A percentile compares a stretch with the other conserved stretches of the same genome.
phyloP scores from a whole-genome alignment of 208 protist species.

The Balamuthia mandrillaris region DNA sequence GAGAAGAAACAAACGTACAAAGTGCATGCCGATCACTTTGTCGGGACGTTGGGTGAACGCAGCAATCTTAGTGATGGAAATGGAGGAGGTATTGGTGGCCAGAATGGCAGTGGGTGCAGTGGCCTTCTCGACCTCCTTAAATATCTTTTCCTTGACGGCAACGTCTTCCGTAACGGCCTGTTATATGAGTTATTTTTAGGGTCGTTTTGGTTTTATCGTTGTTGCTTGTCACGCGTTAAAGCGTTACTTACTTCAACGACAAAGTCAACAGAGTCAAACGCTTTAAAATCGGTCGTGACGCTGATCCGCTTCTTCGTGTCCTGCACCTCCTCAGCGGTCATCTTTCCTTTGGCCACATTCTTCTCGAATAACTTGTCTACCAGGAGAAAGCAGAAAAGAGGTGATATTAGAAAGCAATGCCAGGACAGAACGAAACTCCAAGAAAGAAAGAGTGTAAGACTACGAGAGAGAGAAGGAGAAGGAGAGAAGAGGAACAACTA shows the following conservation, averaged over 20 bases:
- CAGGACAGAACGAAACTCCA: no score
- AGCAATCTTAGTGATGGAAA: constrained; percentile 78
- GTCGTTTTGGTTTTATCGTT: background rate
- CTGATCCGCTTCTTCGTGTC: constrained; percentile 43
- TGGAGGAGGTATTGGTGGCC: constrained; percentile 77
- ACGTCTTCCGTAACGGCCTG: constrained; percentile 71
- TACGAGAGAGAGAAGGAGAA: no score
- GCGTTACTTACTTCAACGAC: constrained; percentile 62
- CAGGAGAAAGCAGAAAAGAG: background rate
- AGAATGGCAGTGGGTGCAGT: constrained; percentile 59
- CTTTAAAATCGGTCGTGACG: constrained; percentile 40
- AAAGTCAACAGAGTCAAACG: constrained; percentile 57
- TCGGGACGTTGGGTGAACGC: constrained; percentile 45
- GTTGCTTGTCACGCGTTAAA: background rate
- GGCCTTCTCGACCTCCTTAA: constrained; percentile 35
- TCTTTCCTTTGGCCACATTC: constrained; percentile 53
- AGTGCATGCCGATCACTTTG: constrained; percentile 77
- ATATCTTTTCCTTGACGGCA: constrained; percentile 63
- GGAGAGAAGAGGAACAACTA: no score
- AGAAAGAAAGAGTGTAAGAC: background rate
- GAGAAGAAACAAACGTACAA: constrained; percentile 16
- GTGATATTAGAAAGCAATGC: background rate
- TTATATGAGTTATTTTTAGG: background rate
- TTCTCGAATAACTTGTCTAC: constrained; percentile 37
- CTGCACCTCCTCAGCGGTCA: constrained; percentile 37